Conservation (phyloP, 345 rosid species). For the Chamaenerion angustifolium region DNA sequence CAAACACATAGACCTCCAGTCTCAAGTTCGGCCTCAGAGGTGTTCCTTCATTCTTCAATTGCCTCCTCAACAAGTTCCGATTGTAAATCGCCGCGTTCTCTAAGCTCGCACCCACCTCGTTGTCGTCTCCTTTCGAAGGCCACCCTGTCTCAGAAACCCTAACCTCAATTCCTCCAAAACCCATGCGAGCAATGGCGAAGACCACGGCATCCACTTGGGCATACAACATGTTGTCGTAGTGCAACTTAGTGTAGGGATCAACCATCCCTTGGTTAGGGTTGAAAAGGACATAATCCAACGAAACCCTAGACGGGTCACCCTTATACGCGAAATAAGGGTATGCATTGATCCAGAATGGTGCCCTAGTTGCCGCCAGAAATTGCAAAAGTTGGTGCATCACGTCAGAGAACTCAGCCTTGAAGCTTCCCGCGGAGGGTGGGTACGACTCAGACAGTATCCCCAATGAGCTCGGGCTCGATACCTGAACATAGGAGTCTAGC, state of each 20-base stretch:
- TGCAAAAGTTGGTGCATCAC: slow-evolving; percentile 50
- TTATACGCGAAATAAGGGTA: slow-evolving; percentile 96
- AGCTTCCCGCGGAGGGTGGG: slow-evolving; percentile 84
- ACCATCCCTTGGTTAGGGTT: slow-evolving; percentile 80
- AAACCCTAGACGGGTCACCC: slow-evolving; percentile 35
- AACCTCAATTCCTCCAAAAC: slow-evolving; percentile 55
- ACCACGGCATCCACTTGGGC: slow-evolving; percentile 83
- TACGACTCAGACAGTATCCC: slow-evolving; percentile 61
- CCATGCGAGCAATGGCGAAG: slow-evolving; percentile 62
- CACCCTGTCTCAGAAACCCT: slow-evolving; percentile 88
- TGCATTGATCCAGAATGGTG: slow-evolving; percentile 93
- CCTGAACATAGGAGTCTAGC: slow-evolving; percentile 48
- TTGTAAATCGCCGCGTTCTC: slow-evolving; percentile 67
- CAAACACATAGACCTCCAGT: slow-evolving; percentile 73
- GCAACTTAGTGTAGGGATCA: slow-evolving; percentile 60
- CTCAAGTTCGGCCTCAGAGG: slow-evolving; percentile 53
- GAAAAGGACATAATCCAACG: slow-evolving; percentile 69
- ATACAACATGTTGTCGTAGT: slow-evolving; percentile 85
- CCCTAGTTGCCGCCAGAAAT: slow-evolving; percentile 37
- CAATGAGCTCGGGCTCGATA: slow-evolving; percentile 63
- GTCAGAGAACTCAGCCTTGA: slow-evolving; percentile 35
- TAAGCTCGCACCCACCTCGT: slow-evolving; percentile 60
- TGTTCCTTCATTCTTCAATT: slow-evolving; percentile 62
- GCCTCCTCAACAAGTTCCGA: slow-evolving; percentile 55
- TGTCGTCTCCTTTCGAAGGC: slow-evolving; percentile 81